Percentiles rank a stretch among this genome's conserved stretches.
Conservation (phyloP, 352 stramenopile genomes). For the Phytophthora pseudosyringae region DNA sequence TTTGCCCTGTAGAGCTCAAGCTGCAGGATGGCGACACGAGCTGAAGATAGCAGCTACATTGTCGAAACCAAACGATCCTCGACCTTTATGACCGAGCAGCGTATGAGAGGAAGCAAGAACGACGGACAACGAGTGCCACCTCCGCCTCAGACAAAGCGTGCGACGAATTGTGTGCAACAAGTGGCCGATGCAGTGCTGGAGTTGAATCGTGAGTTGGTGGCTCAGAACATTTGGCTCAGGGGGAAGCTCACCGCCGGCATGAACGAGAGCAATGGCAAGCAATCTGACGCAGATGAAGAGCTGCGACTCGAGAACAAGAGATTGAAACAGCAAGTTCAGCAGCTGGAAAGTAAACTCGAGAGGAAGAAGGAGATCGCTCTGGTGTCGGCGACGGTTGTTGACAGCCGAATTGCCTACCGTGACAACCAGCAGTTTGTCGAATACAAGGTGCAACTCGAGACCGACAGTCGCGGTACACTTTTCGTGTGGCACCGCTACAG, state of each 20-base stretch:
- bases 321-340: constrained; percentile 49
- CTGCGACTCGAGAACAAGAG: constrained; percentile 55
- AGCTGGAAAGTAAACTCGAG: constrained; percentile 55
- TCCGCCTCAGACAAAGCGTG: neutral
- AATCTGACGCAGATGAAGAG: constrained; percentile 34
- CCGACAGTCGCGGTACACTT: constrained; percentile 55
- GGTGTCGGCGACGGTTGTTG: constrained; percentile 51
- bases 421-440: constrained; percentile 62
- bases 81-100: neutral
- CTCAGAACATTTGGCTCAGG: constrained; percentile 57
- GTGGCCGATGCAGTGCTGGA: constrained; percentile 49
- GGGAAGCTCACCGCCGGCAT: constrained; percentile 42
- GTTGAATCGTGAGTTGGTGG: constrained; percentile 55
- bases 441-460: constrained; percentile 67
- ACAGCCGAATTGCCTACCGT: constrained; percentile 55
- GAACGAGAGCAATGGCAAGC: constrained; percentile 8
- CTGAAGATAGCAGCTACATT: neutral
- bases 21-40: neutral
- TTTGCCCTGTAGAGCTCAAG: constrained; percentile 13
- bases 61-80: neutral
- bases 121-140: neutral
- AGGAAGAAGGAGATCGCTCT: constrained; percentile 54
- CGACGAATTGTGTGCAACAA: constrained; percentile 26
- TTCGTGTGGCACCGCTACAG: constrained; percentile 68
- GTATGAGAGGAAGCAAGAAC: neutral